Conservation (phyloP, 306 rosid genomes). For the Begonia loranthoides region DNA sequence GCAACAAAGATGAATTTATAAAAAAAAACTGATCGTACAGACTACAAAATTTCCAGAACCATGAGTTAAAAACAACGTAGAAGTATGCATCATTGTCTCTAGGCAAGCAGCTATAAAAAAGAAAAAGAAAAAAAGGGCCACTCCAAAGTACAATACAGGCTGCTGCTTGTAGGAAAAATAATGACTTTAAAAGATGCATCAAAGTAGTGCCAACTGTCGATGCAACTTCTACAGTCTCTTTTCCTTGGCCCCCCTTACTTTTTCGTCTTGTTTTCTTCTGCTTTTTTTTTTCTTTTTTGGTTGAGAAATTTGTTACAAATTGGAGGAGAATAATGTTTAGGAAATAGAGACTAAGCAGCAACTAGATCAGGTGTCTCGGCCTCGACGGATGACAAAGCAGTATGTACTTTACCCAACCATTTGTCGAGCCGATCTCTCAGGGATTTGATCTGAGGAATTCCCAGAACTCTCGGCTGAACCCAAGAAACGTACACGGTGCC, state of each 20-base stretch:
- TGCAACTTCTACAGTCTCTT: not conserved
- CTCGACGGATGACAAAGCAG: constrained; percentile 78
- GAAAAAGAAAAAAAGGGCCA: too few species aligned
- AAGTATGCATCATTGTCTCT: too few species aligned
- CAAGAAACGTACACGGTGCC: constrained; percentile 89
- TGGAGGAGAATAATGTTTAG: not conserved
- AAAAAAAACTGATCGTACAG: too few species aligned
- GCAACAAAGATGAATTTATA: too few species aligned
- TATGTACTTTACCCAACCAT: constrained; percentile 81
- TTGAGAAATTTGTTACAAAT: not conserved
- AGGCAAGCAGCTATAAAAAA: too few species aligned
- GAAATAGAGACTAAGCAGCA: constrained; percentile 40
- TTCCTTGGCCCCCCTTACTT: not conserved
- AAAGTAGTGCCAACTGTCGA: not conserved
- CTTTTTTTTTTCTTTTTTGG: not conserved
- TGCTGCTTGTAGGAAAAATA: too few species aligned
- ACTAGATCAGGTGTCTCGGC: constrained; percentile 97
- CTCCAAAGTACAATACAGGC: too few species aligned
- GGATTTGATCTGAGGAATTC: constrained; percentile 80
- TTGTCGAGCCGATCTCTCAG: constrained; percentile 67
- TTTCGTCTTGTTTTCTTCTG: not conserved
- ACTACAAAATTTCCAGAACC: too few species aligned
- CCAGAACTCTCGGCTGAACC: constrained; percentile 98
- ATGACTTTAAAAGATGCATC: too few species aligned
- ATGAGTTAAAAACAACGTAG: too few species aligned